Base-by-base conservation (phyloP, 345 rosid species). In the Sisymbrium irio region DNA sequence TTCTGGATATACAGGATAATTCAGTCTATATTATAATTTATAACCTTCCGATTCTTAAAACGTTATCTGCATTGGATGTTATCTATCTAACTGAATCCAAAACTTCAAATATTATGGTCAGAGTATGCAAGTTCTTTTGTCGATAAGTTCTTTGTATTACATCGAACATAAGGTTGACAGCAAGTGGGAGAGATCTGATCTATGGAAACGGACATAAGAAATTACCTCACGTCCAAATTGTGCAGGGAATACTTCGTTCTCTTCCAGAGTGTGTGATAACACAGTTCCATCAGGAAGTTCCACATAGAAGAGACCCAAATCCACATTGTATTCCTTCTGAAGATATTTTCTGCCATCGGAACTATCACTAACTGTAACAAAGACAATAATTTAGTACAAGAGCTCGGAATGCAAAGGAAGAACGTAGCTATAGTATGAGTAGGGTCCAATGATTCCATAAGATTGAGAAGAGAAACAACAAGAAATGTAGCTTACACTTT, bases 141-240 rank as follows among this genome's bases (percentile, higher is more conserved):
- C 2, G 7, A 65, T 73, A n/a, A 3, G 37, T 35, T 20, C 9
- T 58, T 20, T 46, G 28, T 46, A 33, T 45, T 44, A n/a, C 14
- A 45, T 22, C 44, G 62, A 51, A 33, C 30, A 59, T 20, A 58
- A 10, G 19, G 7, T 44, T 55, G 41, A 28, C 28, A 63, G 55
- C 27, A 30, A 45, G 68, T 17, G 9, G 25, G 7, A 64, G 7
- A 19, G 12, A 19, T 33, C 36, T 35, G 30, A 19, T 13, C 58
- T 17, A 67, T 17, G 53, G 41, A 32, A 55, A 41, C 12, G 13
- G 40, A 64, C 4, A 17, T 17, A 32, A 64, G 55, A 44, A 13
- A 40, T 14, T 40, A 89, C 98, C 93, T 89, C 97, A 1, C 95
- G 95, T 78, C 97, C 98, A 75, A 91, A 94, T 74, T 91, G 97